These are phyloP conservation scores for Diutina scorzettiae DNA, from an alignment of 1,139 yeast genomes.

Conservation along the genomic window DNA sequence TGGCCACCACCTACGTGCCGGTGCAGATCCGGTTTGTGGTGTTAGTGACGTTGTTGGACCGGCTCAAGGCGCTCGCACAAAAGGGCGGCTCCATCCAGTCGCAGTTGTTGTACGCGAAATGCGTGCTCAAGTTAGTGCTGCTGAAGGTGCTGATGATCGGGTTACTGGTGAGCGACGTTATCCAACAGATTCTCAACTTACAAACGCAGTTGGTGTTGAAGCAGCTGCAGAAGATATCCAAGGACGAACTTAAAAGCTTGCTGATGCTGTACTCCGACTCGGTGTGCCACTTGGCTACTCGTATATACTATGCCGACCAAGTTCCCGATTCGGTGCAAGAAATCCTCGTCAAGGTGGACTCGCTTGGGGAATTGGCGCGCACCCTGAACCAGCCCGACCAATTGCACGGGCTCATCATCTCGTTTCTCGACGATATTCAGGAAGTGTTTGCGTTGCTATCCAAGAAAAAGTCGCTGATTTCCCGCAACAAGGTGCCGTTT, in stretches of 20 bases:
- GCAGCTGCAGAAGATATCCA: conserved; percentile 14
- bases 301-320: conserved; percentile 70
- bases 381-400: conserved; percentile 10
- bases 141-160: conserved; percentile 83
- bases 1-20: conserved; percentile 71
- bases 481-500: conserved; percentile 29
- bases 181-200: conserved; percentile 48
- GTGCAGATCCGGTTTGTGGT: conserved; percentile 77
- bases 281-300: conserved; percentile 54
- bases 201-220: conserved; percentile 37
- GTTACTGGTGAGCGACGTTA: conserved; percentile 72
- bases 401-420: conserved; percentile 17
- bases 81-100: conserved; percentile 11
- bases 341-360: conserved; percentile 29
- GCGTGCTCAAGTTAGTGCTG: conserved; percentile 57
- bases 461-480: conserved; percentile 21
- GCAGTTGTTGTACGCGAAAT: conserved; percentile 38
- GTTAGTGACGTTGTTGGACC: conserved; percentile 30
- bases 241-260: conserved; percentile 16
- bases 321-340: conserved; percentile 64
- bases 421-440: conserved; percentile 22
- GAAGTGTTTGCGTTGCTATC: conserved; percentile 22
- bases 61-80: conserved; percentile 16
- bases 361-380: conserved; percentile 16
- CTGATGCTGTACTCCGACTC: conserved; percentile 30